These are phyloP conservation scores for Metarhizium brunneum DNA, from an alignment of 2,329 filamentous ascomycete species.

Conservation along the genomic window DNA sequence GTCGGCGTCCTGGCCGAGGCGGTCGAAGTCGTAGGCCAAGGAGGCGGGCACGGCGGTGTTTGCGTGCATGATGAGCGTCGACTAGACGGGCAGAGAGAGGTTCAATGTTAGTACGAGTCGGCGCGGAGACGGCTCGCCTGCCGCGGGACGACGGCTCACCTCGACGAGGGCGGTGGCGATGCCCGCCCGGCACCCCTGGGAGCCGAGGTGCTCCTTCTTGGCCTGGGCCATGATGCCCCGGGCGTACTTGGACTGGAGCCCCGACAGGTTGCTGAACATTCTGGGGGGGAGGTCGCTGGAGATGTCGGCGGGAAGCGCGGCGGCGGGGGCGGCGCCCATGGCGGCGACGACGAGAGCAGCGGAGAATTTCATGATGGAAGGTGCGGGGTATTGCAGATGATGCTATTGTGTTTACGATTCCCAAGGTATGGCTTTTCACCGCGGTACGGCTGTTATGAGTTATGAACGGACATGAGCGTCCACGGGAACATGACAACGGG, in stretches of 20 bases:
- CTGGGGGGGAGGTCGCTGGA: background rate
- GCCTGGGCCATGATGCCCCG: background rate
- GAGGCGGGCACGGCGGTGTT: constrained; percentile 4
- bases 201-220: background rate
- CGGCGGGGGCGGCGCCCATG: background rate
- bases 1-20: constrained; percentile 7
- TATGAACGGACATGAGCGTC: too few relatives aligned
- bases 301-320: background rate
- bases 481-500: too few relatives aligned
- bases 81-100: background rate
- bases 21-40: constrained; percentile 4
- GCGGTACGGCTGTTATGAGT: too few relatives aligned
- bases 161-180: constrained; percentile 13
- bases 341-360: background rate
- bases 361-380: background rate
- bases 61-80: constrained; percentile 5
- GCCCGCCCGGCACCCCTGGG: constrained; percentile 10
- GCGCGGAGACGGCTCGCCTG: too few relatives aligned
- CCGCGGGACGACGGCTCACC: constrained; percentile 2
- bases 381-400: background rate
- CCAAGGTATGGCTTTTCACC: too few relatives aligned
- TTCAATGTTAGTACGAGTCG: too few relatives aligned
- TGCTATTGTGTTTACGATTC: background rate
- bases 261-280: background rate
- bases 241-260: background rate